Evolutionary conservation across 805 yeast genomes (phyloP), one percentile per base, ranked within the genome.

Genomic region (Saturnispora silvae): DNA sequence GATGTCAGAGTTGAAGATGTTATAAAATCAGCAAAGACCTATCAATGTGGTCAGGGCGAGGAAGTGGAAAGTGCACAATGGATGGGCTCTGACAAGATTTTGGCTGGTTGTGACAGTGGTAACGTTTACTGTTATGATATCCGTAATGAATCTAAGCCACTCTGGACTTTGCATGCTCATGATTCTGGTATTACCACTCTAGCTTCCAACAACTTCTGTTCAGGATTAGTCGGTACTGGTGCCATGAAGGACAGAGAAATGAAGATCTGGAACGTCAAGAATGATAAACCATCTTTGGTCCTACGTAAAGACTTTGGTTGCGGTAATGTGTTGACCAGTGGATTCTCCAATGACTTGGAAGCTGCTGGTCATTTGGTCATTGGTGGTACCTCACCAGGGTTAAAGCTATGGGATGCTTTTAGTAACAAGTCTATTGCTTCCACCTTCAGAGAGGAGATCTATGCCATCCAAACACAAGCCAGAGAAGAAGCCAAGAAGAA

Each of bases 111-210:
- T 20, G 98, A 92, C 57, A 69, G 72, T 45, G 98, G 98, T 56
- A 77, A 77, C 51, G 74, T 92, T 19, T 84, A 84, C 63, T 80
- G 89, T 44, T 89, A 81, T 51, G 98, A 89, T 58, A 80, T 84
- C 31, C 75, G 95, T 57, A 38, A 33, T 20, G 69, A 67, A 32
- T 63, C 67, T 40, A 70, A 69, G 45, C 87, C 96, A 15, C 51
- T 89, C 23, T 92, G 98, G 98, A 84, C 95, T 3, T 67, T 92
- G 48, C 95, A 92, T 59, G 97, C 97, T 2, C 98, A 92, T 57
- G 97, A 92, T 61, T 73, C 94, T 3, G 96, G 95, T 43, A 80
- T 92, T 43, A 80, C 96, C 4, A 68, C 89, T 2, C 68, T 92
- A 47, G 80, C 79, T 47, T 69, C 78, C 26, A 87, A 84, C 60